These are phyloP conservation scores for Aspergillus nanangensis DNA, from an alignment of 495 filamentous ascomycete genomes.

Conservation along the genomic window DNA sequence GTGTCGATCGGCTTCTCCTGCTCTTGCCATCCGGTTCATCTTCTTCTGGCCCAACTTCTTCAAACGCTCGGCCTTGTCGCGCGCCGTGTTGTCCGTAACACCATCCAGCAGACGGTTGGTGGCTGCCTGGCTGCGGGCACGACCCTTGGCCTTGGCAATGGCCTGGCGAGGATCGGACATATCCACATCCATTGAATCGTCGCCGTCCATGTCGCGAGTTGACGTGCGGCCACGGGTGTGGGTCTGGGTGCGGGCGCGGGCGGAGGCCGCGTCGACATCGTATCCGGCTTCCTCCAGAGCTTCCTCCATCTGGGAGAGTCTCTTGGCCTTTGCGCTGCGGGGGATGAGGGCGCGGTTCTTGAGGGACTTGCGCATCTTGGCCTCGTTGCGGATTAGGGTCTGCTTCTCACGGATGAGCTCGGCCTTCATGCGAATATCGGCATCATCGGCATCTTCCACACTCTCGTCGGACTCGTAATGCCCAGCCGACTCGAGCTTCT, in stretches of 20 bases:
- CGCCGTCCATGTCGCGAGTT: slow-evolving; percentile 51
- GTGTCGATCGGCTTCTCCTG: slow-evolving; percentile 95
- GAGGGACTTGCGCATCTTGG: slow-evolving; percentile 84
- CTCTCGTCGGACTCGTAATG: slow-evolving; percentile 68
- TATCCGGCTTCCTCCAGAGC: slow-evolving; percentile 80
- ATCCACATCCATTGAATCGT: slow-evolving; percentile 85
- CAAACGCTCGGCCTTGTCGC: slow-evolving; percentile 77
- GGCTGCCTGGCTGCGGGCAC: slow-evolving; percentile 67
- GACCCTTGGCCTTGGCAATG: slow-evolving; percentile 69
- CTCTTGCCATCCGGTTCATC: slow-evolving; percentile 96
- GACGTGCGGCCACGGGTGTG: slow-evolving; percentile 57
- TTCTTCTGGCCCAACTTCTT: slow-evolving; percentile 89
- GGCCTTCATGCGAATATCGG: slow-evolving; percentile 82
- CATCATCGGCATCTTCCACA: slow-evolving; percentile 78
- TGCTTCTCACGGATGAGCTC: slow-evolving; percentile 93
- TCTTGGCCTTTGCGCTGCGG: slow-evolving; percentile 65
- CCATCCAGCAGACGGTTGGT: slow-evolving; percentile 84
- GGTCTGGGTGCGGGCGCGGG: slow-evolving; percentile 64
- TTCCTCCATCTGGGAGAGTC: slow-evolving; percentile 77
- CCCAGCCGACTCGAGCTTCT: slow-evolving; percentile 78
- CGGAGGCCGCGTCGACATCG: slow-evolving; percentile 68
- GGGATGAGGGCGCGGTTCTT: slow-evolving; percentile 95
- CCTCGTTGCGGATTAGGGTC: slow-evolving; percentile 81
- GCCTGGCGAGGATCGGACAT: slow-evolving; percentile 47
- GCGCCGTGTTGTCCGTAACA: slow-evolving; percentile 40